Evolutionary conservation across 2,329 filamentous ascomycete species (phyloP), one percentile per base, ranked within the genome.

Genomic region (Colletotrichum orchidophilum): DNA sequence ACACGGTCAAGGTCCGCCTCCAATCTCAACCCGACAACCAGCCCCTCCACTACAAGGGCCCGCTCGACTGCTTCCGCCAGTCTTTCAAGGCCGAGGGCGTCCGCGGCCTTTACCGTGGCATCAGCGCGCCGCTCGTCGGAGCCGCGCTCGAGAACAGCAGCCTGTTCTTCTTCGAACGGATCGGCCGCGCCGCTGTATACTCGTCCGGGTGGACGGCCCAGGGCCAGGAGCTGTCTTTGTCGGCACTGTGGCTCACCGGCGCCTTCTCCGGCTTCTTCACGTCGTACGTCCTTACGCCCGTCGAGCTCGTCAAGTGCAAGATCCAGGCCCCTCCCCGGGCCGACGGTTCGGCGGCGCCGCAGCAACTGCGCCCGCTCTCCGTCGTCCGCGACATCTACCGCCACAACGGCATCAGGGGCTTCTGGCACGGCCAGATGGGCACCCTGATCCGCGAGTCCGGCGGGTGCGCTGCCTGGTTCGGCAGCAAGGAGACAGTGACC

Each of bases 231-330:
- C 84, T 98, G 1, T 92, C 95, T 0, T 88, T 98, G n/a, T 83
- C 88, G 1, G 92, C 91, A 1, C 87, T 98, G 18, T 89, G 94
- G 80, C 83, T 91, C 62, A 97, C 94, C 21, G 96, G 96, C 57
- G 96, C 94, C 59, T 92, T 94, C 69, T 93, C 95, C 1, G 96
- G 96, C 39, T 93, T 93, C 49, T 93, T 97, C 77, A 97, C 96
- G 0, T 97, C 94, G 0, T 87, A 98, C 58, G 90, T 97, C 35
- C 89, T 99, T 73, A 99, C 96, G 0, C 96, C 96, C 0, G 94
- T 99, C 75, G 96, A 99, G 83, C 89, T 99, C 63, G 93, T 99
- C 79, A 99, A 99, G 83, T 99, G 96, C 88, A 97, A 96, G 83
- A 97, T 99, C 84, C 96, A 99, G 81, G 95, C 96, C 1, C 94